Base-by-base conservation (phyloP, 805 yeast species). In the Ogataea chonburiensis region DNA sequence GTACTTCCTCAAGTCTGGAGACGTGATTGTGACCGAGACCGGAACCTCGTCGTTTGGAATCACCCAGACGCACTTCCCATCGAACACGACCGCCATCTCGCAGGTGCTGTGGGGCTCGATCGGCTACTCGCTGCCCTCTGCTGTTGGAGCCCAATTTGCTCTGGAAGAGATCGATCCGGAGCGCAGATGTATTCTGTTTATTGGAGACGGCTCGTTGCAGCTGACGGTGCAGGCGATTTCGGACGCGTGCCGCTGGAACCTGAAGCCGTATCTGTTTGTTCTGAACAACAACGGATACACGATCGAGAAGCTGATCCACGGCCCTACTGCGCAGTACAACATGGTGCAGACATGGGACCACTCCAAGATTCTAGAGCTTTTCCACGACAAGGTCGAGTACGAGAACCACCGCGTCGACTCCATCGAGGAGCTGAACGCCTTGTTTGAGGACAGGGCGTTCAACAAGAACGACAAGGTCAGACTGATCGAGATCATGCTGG, bases 21-120 rank as follows among this genome's bases (percentile, higher is more conserved):
- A 81, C 65, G 67, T 79, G 38, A 70, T 80, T 43, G 69, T 81
- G 47, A 72, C 84, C 37, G 87, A 81, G 63, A 80, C 86, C 28
- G 87, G 87, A 64, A 81, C 87, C 24, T 76, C 86, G 27, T 80
- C 84, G 35, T 80, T 80, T 53, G 87, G 87, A 66, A 74, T 80
- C 46, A 70, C 76, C 49, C 79, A 75, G 58, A 66, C 84, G 18
- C 73, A 72, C 56, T 79, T 75, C 75, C 86, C 87, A 47, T 60
- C 67, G 47, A 62, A 73, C 56, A 69, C 77, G 27, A 65, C 71
- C 46, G 86, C 85, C 60, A 79, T 80, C 43, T 78, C 86, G 38
- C 87, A 80, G 67, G 86, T 79, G 37, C 66, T 81, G 53, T 81
- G 85, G 84, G 86, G 86, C 52, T 79, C 86, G 32, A 80, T 80